These are phyloP conservation scores for Coemansia sp. DNA, from an alignment of 192 early-diverging fungal genomes.

Conservation along the genomic window DNA sequence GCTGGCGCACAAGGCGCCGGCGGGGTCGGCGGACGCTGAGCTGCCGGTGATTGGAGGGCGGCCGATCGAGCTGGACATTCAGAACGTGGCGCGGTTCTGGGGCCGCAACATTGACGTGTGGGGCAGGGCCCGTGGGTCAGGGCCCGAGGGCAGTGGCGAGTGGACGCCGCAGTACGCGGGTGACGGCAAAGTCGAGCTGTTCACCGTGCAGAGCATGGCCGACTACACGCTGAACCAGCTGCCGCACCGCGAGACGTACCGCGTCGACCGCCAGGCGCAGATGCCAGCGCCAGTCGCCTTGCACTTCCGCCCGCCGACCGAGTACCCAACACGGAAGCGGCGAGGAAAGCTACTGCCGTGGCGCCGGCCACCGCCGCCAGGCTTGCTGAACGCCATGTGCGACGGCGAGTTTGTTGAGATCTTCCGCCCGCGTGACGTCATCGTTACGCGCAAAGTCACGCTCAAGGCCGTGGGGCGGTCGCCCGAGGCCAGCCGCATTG, in stretches of 20 bases:
- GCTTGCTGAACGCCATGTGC: conserved; percentile 68
- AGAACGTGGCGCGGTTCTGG: conserved; percentile 72
- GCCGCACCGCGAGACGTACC: conserved; percentile 55
- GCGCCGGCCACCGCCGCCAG: conserved; percentile 42
- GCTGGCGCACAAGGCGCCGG: conserved; percentile 33
- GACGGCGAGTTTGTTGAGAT: conserved; percentile 79
- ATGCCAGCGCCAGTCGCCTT: conserved; percentile 58
- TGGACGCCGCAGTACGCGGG: conserved; percentile 71
- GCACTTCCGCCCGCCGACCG: conserved; percentile 55
- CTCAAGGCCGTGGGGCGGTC: conserved; percentile 63
- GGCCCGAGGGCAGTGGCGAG: conserved; percentile 47
- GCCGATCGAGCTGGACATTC: conserved; percentile 70
- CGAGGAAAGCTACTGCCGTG: conserved; percentile 23
- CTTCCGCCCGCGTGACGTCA: conserved; percentile 59
- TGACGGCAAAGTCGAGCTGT: conserved; percentile 67
- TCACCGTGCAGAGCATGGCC: conserved; percentile 59
- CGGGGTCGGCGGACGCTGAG: conserved; percentile 42
- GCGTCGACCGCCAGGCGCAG: conserved; percentile 68
- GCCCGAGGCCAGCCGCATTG: conserved; percentile 57
- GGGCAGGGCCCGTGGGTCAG: conserved; percentile 50
- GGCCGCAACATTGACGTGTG: conserved; percentile 72
- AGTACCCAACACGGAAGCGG: conserved; percentile 38
- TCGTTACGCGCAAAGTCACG: conserved; percentile 62
- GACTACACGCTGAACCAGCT: conserved; percentile 67
- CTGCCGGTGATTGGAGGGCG: conserved; percentile 57